Base-by-base conservation (phyloP, 495 filamentous ascomycete genomes). In the Penicillium atrosanguineum region DNA sequence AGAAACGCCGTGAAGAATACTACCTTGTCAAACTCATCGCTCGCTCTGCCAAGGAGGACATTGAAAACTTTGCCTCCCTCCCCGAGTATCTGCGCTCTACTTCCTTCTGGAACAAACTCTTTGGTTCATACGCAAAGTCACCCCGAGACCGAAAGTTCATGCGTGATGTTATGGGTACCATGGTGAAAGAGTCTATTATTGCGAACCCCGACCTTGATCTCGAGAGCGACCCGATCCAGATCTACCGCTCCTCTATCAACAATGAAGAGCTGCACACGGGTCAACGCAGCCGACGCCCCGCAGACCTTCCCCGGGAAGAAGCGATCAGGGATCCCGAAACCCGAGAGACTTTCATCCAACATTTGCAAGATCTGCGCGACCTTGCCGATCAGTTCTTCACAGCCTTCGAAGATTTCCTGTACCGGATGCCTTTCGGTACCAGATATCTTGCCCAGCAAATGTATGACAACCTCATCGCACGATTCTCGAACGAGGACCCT, bases 201-300 rank as follows among this genome's bases (percentile, higher is more conserved):
- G 93, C 96, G 28, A 95, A 96, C 56, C 86, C 89, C 7, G 86
- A 87, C 8, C 77, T 97, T 46, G 92, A 97, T 60, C 79, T 99
- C 15, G 94, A 99, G 69, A 96, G 93, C 62, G 94, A 99, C 65
- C 94, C 94, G 0, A 87, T 97, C 77, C 93, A 97, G 60, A 99
- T 99, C 46, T 97, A 99, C 71, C 83, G 90, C 21, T 92, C 91
- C 12, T 83, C 87, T 11, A 91, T 97, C 70, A 96, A 95, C 68
- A 94, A 97, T 60, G 94, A 99, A 69, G 92, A 99, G 68, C 83
- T 99, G 34, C 86, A 88, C 6, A 97, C 94, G 0, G 94, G 94
- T 21, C 86, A 83, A 59, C 81, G 88, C 34, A 96, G 91, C 67
- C 80, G 78, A 34, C 81, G 93, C 45, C 84, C 80, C 21, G 84